These are phyloP conservation scores for Populus hybrid DNA, from an alignment of 441 rosid species.

Conservation along the genomic window DNA sequence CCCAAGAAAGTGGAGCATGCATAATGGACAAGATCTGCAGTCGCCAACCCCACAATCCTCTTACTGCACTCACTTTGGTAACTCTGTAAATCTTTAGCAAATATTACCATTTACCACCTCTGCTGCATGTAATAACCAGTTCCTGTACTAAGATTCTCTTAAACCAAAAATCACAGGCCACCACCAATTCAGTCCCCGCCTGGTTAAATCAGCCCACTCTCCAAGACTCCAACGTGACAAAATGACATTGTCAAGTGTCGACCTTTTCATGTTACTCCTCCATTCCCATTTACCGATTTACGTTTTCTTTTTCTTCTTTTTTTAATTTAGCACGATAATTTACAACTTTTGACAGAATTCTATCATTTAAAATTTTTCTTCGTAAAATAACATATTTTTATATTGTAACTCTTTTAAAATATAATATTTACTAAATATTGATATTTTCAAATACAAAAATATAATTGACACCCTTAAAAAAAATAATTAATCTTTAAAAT, in stretches of 20 bases:
- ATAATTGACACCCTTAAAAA: too few species aligned
- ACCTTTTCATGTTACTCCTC: too few species aligned
- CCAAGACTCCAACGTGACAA: not conserved
- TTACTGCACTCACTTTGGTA: not conserved
- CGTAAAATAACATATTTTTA: too few species aligned
- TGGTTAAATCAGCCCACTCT: not conserved
- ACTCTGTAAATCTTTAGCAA: not conserved
- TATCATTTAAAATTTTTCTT: too few species aligned
- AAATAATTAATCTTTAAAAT: too few species aligned
- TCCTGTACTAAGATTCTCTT: not conserved
- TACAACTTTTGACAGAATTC: too few species aligned
- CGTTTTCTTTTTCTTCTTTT: not conserved
- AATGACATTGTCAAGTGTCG: not conserved
- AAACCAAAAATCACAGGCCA: not conserved
- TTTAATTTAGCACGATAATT: not conserved
- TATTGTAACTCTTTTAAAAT: not conserved
- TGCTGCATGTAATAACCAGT: not conserved
- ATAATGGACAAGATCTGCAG: conserved; percentile 1
- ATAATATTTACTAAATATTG: too few species aligned
- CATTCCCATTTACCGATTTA: not conserved
- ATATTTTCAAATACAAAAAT: too few species aligned
- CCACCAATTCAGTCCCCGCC: not conserved
- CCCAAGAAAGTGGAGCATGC: conserved; percentile 21
- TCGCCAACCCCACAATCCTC: not conserved
- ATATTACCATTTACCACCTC: not conserved